Base-by-base conservation (phyloP, 2,329 filamentous ascomycete genomes). In the Claviceps arundinis region DNA sequence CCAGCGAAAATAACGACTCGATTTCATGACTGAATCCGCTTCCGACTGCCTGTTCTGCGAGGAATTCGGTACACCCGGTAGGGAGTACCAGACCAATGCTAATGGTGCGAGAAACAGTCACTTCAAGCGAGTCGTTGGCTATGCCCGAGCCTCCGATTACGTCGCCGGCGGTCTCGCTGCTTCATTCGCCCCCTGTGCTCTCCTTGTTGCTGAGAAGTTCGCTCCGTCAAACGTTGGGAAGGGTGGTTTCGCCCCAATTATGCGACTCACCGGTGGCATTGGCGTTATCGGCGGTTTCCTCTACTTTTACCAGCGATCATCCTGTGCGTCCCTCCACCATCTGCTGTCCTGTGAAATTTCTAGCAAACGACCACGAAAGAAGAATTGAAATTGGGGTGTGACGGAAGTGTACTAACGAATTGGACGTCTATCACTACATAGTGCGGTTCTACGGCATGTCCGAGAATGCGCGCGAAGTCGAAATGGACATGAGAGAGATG, bases 401-500 rank as follows among this genome's bases (percentile, higher is more conserved):
- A 43, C 5, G 19, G 19, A 24, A 22, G 9, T 30, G 48, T 44
- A 41, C 48, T 50, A 9, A 50, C 26, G 7, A 24, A 19, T 3
- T 5, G 11, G 14, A 7, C 37, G 14, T 24, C 14, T 37, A 46
- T 2, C 11, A 3, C 17, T 6, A 57, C 64, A 57, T 64, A 95
- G 89, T 91, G 64, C 87, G 93, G 58, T 97, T 98, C 73, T 97
- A 96, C 73, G 93, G 93, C 62, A 88, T 90, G 70, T 84, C 80
- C 47, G 93, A 98, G 71, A 98, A 98, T 72, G 73, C 84, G 51
- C 84, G 93, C 62, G 93, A 98, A 70, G 75, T 93, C 53, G 86
- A 95, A 58, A 84, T 95, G 84, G 93, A 98, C 67, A 97, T 97
- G 90, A 80, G 81, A 58, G 93, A 98, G 72, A 98, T 98, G 93